These are phyloP conservation scores for Ormosia semicastrata DNA, from an alignment of 306 rosid species.

Conservation along the genomic window DNA sequence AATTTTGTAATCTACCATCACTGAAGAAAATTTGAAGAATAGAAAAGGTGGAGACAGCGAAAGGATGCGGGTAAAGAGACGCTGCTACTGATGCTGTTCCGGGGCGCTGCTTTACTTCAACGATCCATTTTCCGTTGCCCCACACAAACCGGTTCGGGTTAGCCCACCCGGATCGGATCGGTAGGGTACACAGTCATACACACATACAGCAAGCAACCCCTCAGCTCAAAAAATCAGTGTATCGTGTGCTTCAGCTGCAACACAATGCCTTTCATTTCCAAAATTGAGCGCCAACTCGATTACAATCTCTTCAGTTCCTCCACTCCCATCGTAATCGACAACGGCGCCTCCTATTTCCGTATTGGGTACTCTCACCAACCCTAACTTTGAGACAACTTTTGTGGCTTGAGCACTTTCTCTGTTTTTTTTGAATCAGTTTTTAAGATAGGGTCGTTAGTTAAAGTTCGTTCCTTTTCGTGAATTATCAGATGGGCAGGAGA, in stretches of 20 bases:
- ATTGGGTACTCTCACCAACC: conserved; percentile 60
- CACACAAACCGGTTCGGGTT: conserved; percentile 2
- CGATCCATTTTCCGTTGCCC: neutral
- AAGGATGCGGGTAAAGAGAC: too few relatives aligned
- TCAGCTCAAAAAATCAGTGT: neutral
- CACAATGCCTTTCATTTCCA: conserved; percentile 66
- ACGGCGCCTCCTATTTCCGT: conserved; percentile 86
- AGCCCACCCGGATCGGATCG: neutral
- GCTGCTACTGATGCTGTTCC: neutral
- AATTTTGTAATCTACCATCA: too few relatives aligned
- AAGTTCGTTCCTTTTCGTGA: neutral
- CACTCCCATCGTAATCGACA: conserved; percentile 83
- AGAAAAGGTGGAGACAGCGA: too few relatives aligned
- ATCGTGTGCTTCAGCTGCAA: neutral
- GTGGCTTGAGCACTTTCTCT: too few relatives aligned
- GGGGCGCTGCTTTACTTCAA: neutral
- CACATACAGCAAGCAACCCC: neutral
- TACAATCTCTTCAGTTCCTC: conserved; percentile 52
- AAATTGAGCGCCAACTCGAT: conserved; percentile 61
- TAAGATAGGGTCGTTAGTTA: neutral
- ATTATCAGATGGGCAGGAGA: conserved; percentile 84
- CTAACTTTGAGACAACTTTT: conserved; percentile 19
- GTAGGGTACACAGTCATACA: too few relatives aligned
- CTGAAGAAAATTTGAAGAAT: too few relatives aligned
- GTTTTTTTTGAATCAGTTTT: neutral